Evolutionary conservation across 192 early-diverging fungal species (phyloP).

Genomic region (Umbelopsis sp.): DNA sequence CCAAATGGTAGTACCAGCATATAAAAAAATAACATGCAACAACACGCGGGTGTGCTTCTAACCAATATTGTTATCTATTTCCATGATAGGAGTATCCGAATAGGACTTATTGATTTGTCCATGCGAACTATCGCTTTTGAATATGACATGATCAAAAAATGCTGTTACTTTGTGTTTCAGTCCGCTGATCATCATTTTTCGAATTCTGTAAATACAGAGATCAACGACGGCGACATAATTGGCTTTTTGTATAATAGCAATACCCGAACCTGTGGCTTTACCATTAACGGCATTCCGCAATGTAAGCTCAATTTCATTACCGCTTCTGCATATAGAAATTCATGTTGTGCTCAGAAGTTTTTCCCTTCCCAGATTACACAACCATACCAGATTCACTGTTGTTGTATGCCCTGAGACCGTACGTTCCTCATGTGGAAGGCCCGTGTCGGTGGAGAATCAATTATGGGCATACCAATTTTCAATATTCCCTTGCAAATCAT

Average conservation of each 20-base stretch:
- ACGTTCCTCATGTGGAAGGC: conserved; percentile 2
- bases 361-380: neutral
- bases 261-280: conserved; percentile 4
- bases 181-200: conserved; percentile 6
- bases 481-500: conserved; percentile 3
- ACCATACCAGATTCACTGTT: neutral
- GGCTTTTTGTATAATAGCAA: conserved; percentile 23
- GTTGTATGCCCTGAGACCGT: neutral
- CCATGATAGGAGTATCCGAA: neutral
- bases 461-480: neutral
- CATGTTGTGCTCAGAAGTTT: neutral
- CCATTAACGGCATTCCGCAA: conserved; percentile 26
- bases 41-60: neutral
- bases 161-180: neutral
- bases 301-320: conserved; percentile 6
- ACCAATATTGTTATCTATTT: neutral
- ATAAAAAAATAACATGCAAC: no score
- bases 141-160: neutral
- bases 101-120: conserved; percentile 19
- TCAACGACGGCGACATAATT: conserved; percentile 30
- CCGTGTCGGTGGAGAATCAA: conserved; percentile 1
- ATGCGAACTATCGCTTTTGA: conserved; percentile 3
- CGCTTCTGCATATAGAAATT: neutral
- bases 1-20: neutral
- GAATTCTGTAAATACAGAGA: neutral